Percentiles rank a stretch among this genome's conserved stretches.
phyloP scores from a whole-genome alignment of 495 filamentous ascomycete species.

The Penicillium bialowiezense region DNA sequence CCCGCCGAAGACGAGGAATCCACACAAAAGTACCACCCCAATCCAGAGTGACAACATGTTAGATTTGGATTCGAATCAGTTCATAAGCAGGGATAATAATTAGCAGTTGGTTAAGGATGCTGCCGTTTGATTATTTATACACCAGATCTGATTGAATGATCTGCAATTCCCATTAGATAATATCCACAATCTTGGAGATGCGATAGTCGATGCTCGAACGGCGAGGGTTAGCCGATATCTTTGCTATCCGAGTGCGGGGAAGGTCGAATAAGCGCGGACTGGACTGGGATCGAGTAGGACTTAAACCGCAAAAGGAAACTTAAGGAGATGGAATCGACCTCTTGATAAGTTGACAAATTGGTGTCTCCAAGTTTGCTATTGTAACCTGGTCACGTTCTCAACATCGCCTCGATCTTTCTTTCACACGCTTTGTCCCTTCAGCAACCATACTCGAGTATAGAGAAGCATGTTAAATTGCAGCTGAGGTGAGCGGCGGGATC shows the following conservation, averaged over 20 bases:
- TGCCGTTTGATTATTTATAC: neutral
- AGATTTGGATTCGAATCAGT: too few species aligned
- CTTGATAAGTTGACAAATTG: neutral
- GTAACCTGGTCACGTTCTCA: too few species aligned
- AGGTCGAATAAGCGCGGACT: neutral
- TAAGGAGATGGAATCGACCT: neutral
- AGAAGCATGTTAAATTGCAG: too few species aligned
- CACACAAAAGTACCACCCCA: slow-evolving; percentile 8
- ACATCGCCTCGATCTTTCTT: too few species aligned
- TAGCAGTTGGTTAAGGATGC: neutral
- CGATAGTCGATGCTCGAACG: neutral
- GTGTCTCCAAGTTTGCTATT: neutral
- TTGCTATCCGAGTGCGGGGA: slow-evolving; percentile 7
- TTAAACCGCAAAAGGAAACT: slow-evolving; percentile 1
- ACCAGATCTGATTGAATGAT: neutral
- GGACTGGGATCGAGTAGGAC: neutral
- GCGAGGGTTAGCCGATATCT: slow-evolving; percentile 4
- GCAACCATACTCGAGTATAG: too few species aligned
- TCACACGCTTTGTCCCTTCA: too few species aligned
- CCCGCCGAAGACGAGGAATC: slow-evolving; percentile 6
- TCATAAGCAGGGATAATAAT: too few species aligned
- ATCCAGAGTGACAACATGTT: slow-evolving; percentile 27
- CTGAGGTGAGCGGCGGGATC: too few species aligned
- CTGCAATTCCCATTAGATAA: slow-evolving; percentile 1
- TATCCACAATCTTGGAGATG: neutral